Base-by-base conservation (phyloP, 345 rosid species). In the Draba incana region DNA sequence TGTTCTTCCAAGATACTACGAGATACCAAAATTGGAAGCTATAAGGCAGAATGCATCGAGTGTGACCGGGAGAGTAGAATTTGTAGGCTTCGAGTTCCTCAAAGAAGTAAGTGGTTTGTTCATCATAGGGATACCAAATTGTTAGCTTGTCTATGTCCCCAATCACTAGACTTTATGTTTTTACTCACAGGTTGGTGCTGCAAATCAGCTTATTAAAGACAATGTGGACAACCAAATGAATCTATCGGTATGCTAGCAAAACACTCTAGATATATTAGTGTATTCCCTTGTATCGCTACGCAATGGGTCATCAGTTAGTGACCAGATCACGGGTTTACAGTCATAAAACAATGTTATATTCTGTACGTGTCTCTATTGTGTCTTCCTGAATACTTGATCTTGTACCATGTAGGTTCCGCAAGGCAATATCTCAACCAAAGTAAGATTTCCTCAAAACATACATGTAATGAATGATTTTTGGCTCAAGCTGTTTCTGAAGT, bases 11-110 rank as follows among this genome's bases (percentile, higher is more conserved):
- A 73, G 81, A 81, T 49, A 65, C 14, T 87, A 87, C 44, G 60
- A 47, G 15, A 39, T 81, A 68, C 79, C 85, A 39, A 80, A 64
- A 3, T 10, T 70, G 5, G 82, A 85, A 74, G 74, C 52, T 15
- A 28, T 74, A 8, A 75, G 11, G 13, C 62, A 51, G 43, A 72
- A 56, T 27, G 46, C 51, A 5, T 43, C 77, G 1, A 42, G 31
- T 43, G 62, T 76, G 1, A 66, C 70, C 16, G 88, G 83, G 54
- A 82, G 81, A 47, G 84, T 83, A 24, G 72, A 74, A 45, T 83
- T 83, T 58, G 30, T 81, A 8, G 89, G 89, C 11, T 85, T 85
- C 11, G 88, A 85, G 58, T 85, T 80, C 64, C 92, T 85, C 11
- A 72, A 69, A 72, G 76, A 83, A 68, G 89, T 83, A 68, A 66